Conservation (phyloP, 192 early-diverging fungal species). For the Coemansia erecta region DNA sequence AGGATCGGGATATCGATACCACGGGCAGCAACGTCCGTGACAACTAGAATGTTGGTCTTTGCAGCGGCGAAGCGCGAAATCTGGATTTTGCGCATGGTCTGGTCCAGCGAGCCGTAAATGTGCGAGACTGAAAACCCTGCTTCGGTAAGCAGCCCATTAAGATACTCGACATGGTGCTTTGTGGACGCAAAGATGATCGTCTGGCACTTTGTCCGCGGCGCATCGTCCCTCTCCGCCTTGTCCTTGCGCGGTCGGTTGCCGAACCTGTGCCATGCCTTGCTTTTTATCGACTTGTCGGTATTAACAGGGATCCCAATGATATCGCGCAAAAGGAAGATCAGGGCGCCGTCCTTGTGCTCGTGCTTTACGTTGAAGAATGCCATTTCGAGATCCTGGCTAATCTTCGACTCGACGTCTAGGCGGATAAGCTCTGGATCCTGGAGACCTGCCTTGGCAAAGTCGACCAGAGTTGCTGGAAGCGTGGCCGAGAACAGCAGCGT, state of each 20-base stretch:
- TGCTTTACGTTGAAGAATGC: constrained; percentile 85
- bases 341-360: constrained; percentile 85
- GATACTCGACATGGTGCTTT: constrained; percentile 97
- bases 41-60: constrained; percentile 76
- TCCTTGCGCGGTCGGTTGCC: constrained; percentile 18
- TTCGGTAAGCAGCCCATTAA: constrained; percentile 67
- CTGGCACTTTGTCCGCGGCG: constrained; percentile 56
- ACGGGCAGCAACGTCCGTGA: constrained; percentile 98
- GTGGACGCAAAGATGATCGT: constrained; percentile 95
- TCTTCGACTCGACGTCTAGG: constrained; percentile 93
- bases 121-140: constrained; percentile 79
- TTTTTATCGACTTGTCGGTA: constrained; percentile 48
- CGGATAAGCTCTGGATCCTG: constrained; percentile 90
- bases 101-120: constrained; percentile 94
- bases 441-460: constrained; percentile 96
- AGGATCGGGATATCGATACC: constrained; percentile 98
- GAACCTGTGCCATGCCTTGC: constrained; percentile 25
- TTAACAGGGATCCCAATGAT: constrained; percentile 68
- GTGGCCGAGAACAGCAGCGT: constrained; percentile 96
- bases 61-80: constrained; percentile 81
- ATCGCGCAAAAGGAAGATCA: constrained; percentile 79
- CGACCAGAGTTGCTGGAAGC: constrained; percentile 86
- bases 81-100: constrained; percentile 83
- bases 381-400: constrained; percentile 93
- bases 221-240: constrained; percentile 34